A percentile compares a stretch with the other conserved stretches of the same genome.
Evolutionary conservation across 2,329 filamentous ascomycete species (phyloP).

Genomic region (Penicillium rolfsii): DNA sequence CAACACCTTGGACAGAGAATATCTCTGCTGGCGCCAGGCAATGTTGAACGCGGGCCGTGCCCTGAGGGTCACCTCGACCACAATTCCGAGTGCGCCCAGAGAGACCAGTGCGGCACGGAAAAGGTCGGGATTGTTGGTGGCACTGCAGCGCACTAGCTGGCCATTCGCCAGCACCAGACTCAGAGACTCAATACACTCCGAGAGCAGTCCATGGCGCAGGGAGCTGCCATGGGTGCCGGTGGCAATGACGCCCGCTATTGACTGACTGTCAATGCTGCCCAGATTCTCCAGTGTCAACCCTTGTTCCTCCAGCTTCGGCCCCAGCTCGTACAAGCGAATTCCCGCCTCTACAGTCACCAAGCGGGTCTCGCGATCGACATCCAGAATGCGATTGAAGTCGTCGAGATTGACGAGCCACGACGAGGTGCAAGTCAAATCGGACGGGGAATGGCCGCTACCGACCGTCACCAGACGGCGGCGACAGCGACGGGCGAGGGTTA

Average conservation of each 20-base stretch:
- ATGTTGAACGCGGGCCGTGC: constrained; percentile 82
- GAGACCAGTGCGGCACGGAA: constrained; percentile 88
- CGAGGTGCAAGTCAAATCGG: constrained; percentile 86
- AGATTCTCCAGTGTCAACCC: constrained; percentile 88
- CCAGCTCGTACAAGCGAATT: constrained; percentile 76
- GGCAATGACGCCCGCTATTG: constrained; percentile 85
- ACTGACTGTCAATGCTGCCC: constrained; percentile 94
- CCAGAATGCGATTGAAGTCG: constrained; percentile 72
- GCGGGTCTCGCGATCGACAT: constrained; percentile 67
- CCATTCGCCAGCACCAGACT: constrained; percentile 84
- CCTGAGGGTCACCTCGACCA: constrained; percentile 84
- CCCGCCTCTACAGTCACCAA: constrained; percentile 82
- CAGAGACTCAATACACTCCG: constrained; percentile 73
- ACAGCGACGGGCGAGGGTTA: constrained; percentile 78
- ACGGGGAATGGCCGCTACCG: constrained; percentile 92
- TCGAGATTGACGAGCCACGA: constrained; percentile 96
- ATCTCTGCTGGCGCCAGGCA: constrained; percentile 80
- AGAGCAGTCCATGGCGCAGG: constrained; percentile 79
- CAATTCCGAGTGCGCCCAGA: constrained; percentile 85
- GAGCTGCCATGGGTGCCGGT: constrained; percentile 94
- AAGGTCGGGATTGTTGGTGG: constrained; percentile 70
- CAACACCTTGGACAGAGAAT: constrained; percentile 70
- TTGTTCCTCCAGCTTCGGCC: constrained; percentile 70
- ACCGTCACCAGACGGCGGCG: constrained; percentile 80
- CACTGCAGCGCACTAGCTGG: constrained; percentile 69